Percentiles rank a stretch among this genome's conserved stretches.
Conservation (phyloP, 805 yeast genomes). For the Brettanomyces sp. region DNA sequence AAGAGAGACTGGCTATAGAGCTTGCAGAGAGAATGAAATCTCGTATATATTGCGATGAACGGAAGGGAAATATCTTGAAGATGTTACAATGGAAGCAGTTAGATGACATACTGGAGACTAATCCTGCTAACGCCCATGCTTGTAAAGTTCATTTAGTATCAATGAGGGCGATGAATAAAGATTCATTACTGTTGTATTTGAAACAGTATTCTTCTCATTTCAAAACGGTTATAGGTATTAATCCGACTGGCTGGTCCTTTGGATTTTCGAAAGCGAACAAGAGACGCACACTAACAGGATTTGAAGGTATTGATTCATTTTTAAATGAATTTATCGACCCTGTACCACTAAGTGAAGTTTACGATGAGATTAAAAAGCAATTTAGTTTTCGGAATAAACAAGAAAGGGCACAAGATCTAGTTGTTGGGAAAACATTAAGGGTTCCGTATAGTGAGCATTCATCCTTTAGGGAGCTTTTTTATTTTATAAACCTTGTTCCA, state of each 20-base stretch:
- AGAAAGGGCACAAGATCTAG: slow-evolving; percentile 6
- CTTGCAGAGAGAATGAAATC: slow-evolving; percentile 44
- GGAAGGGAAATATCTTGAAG: slow-evolving; percentile 37
- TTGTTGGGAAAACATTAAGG: slow-evolving; percentile 12
- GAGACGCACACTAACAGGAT: background rate
- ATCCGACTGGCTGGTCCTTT: slow-evolving; percentile 93
- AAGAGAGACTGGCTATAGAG: slow-evolving; percentile 72
- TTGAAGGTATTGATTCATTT: slow-evolving; percentile 6
- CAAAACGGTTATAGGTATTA: slow-evolving; percentile 58
- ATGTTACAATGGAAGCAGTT: slow-evolving; percentile 37
- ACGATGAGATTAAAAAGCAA: background rate
- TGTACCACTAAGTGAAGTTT: background rate
- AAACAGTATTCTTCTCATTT: slow-evolving; percentile 35
- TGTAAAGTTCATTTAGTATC: slow-evolving; percentile 68
- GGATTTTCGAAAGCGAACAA: slow-evolving; percentile 9
- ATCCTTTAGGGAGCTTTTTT: slow-evolving; percentile 69
- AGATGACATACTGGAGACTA: slow-evolving; percentile 29
- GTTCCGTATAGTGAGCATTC: slow-evolving; percentile 91
- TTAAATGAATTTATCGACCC: slow-evolving; percentile 1
- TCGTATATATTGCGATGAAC: slow-evolving; percentile 44
- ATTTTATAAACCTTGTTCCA: slow-evolving; percentile 47
- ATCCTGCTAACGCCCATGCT: slow-evolving; percentile 24
- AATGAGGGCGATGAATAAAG: slow-evolving; percentile 44
- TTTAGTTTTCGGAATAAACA: slow-evolving; percentile 2
- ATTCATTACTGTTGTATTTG: slow-evolving; percentile 40